Evolutionary conservation across 2,329 filamentous ascomycete species (phyloP).

Genomic region (Nakataea oryzae): DNA sequence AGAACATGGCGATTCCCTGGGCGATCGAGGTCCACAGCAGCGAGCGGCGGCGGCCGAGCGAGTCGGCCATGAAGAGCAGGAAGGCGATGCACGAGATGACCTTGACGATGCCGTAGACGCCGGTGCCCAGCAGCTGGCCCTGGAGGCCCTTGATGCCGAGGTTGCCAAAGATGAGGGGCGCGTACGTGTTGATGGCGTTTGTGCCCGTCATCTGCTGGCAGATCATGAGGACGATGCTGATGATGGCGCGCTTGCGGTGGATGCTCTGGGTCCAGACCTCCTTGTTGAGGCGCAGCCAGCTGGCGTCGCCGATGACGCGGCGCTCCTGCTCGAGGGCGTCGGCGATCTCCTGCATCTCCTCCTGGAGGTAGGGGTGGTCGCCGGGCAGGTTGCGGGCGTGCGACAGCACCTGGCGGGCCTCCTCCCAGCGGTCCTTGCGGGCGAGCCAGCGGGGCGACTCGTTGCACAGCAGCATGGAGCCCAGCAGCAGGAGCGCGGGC

Average conservation of each 20-base stretch:
- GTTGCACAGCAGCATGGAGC: conserved; percentile 45
- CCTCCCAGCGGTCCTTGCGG: conserved; percentile 55
- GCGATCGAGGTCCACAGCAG: conserved; percentile 52
- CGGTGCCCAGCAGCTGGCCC: conserved; percentile 49
- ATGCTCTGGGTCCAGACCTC: conserved; percentile 19
- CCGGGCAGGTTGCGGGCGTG: conserved; percentile 22
- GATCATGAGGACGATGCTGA: conserved; percentile 38
- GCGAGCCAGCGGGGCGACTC: conserved; percentile 64
- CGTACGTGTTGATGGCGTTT: conserved; percentile 57
- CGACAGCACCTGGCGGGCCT: conserved; percentile 48
- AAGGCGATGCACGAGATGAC: conserved; percentile 47
- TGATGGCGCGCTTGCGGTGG: conserved; percentile 37
- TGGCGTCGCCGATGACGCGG: conserved; percentile 10
- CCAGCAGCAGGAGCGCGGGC: conserved; percentile 40
- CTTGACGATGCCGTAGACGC: conserved; percentile 40
- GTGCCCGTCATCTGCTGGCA: conserved; percentile 48
- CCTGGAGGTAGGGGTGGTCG: conserved; percentile 24
- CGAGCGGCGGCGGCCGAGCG: conserved; percentile 42
- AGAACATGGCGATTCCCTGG: conserved; percentile 51
- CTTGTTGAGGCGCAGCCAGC: conserved; percentile 14
- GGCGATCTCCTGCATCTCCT: conserved; percentile 20
- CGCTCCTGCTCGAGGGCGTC: conserved; percentile 18
- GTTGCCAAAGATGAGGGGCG: conserved; percentile 51
- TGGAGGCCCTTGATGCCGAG: conserved; percentile 50
- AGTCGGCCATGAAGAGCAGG: conserved; percentile 50